Conservation (phyloP, 2,329 filamentous ascomycete genomes). For the Zymoseptoria tritici region DNA sequence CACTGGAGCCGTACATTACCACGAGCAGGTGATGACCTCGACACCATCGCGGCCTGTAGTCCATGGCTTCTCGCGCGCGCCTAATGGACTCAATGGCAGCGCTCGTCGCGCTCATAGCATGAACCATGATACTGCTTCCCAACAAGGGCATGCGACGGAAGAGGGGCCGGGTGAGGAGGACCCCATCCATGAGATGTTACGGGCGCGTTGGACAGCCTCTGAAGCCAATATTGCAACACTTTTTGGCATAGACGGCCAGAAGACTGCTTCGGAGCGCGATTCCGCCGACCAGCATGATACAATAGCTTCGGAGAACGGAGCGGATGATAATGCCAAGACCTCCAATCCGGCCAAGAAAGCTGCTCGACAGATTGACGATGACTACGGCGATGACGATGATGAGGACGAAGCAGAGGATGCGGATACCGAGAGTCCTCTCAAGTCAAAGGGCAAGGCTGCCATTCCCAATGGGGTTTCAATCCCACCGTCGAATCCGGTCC, state of each 20-base stretch:
- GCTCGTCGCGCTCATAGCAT: slow-evolving; percentile 37
- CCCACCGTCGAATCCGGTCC: slow-evolving; percentile 35
- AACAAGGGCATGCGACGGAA: slow-evolving; percentile 21
- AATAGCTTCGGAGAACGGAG: slow-evolving; percentile 5
- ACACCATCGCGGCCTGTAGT: slow-evolving; percentile 35
- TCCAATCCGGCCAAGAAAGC: slow-evolving; percentile 60
- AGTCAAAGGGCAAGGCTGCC: slow-evolving; percentile 48
- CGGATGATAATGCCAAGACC: slow-evolving; percentile 37
- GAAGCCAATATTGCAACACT: slow-evolving; percentile 70
- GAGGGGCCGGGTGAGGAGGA: slow-evolving; percentile 41
- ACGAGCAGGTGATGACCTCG: slow-evolving; percentile 23
- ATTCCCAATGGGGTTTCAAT: slow-evolving; percentile 50
- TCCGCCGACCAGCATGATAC: slow-evolving; percentile 6
- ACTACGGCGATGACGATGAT: slow-evolving; percentile 77
- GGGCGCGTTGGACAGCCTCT: slow-evolving; percentile 66
- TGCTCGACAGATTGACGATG: slow-evolving; percentile 71
- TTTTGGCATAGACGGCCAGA: slow-evolving; percentile 48
- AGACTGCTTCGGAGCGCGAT: slow-evolving; percentile 22
- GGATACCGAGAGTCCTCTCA: slow-evolving; percentile 41
- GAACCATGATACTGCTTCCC: slow-evolving; percentile 36
- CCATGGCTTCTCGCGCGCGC: slow-evolving; percentile 21
- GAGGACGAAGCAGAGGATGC: slow-evolving; percentile 41
- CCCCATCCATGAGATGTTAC: slow-evolving; percentile 53
- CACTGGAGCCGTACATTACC: slow-evolving; percentile 10
- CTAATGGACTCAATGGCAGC: slow-evolving; percentile 34